phyloP scores from a whole-genome alignment of 306 rosid genomes.

The Medicago ruthenica region DNA sequence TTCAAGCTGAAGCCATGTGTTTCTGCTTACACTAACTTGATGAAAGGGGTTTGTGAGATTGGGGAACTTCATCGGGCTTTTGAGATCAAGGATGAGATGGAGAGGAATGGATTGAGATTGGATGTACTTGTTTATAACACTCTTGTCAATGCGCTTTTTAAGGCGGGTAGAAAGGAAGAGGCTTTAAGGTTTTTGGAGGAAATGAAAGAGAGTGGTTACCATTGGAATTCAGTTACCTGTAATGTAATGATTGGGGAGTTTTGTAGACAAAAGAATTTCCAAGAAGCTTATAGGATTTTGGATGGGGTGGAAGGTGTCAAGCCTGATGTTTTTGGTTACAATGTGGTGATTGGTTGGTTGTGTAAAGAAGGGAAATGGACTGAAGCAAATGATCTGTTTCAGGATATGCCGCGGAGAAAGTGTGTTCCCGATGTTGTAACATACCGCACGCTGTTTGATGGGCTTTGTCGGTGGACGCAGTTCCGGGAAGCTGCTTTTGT shows the following conservation, averaged over 20 bases:
- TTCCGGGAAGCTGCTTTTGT: conserved; percentile 63
- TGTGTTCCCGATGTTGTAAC: conserved; percentile 64
- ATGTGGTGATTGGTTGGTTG: conserved; percentile 61
- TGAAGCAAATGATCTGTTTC: conserved; percentile 72
- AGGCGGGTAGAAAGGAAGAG: conserved; percentile 65
- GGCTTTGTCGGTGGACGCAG: conserved; percentile 57
- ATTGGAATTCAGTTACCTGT: conserved; percentile 66
- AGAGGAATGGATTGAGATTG: conserved; percentile 45
- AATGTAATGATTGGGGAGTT: conserved; percentile 71
- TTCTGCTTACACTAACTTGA: conserved; percentile 55
- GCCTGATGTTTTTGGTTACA: conserved; percentile 70
- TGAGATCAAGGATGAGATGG: conserved; percentile 75
- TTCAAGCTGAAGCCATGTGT: conserved; percentile 54
- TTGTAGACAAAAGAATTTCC: conserved; percentile 64
- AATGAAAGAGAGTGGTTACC: conserved; percentile 60
- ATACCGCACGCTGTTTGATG: conserved; percentile 66
- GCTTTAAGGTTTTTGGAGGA: conserved; percentile 59
- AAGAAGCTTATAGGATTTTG: conserved; percentile 60
- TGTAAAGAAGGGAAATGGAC: conserved; percentile 68
- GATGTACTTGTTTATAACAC: conserved; percentile 63
- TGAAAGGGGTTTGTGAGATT: conserved; percentile 60
- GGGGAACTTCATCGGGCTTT: conserved; percentile 61
- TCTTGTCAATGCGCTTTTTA: conserved; percentile 55
- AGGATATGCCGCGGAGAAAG: conserved; percentile 68
- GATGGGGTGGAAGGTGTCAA: conserved; percentile 66